Percentiles rank a stretch among this genome's conserved stretches.
Evolutionary conservation across 2,329 filamentous ascomycete species (phyloP).

Genomic region (Tolypocladium album): DNA sequence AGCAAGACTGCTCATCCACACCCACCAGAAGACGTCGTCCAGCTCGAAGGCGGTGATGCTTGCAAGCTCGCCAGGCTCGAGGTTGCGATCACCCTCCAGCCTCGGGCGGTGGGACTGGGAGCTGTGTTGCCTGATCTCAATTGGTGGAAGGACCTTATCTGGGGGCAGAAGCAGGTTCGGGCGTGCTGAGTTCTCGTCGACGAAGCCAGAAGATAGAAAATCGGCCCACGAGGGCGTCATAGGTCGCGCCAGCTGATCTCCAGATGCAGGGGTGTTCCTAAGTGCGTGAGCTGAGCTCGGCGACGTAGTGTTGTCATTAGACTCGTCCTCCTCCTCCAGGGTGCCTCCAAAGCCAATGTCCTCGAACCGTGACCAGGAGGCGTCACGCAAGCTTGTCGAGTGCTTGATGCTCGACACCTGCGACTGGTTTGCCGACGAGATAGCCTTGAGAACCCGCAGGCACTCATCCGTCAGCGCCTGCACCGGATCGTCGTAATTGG

Average conservation of each 20-base stretch:
- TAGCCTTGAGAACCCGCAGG: slow-evolving; percentile 75
- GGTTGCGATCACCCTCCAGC: slow-evolving; percentile 53
- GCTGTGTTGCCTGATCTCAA: slow-evolving; percentile 67
- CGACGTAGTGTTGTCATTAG: slow-evolving; percentile 40
- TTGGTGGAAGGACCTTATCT: slow-evolving; percentile 81
- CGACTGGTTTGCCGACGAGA: slow-evolving; percentile 82
- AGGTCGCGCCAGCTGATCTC: slow-evolving; percentile 62
- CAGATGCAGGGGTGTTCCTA: slow-evolving; percentile 55
- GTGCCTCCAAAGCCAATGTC: slow-evolving; percentile 81
- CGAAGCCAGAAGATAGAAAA: slow-evolving; percentile 88
- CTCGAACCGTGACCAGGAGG: slow-evolving; percentile 94
- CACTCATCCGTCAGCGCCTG: slow-evolving; percentile 88
- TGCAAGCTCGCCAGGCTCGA: slow-evolving; percentile 89
- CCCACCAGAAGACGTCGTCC: slow-evolving; percentile 98
- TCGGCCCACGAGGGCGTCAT: slow-evolving; percentile 98
- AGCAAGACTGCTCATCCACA: slow-evolving; percentile 95
- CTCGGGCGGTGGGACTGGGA: slow-evolving; percentile 74
- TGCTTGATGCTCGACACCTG: slow-evolving; percentile 59
- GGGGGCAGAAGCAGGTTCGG: slow-evolving; percentile 73
- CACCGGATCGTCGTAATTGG: slow-evolving; percentile 81
- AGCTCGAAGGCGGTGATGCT: slow-evolving; percentile 80
- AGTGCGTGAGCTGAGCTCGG: slow-evolving; percentile 37
- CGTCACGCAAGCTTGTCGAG: slow-evolving; percentile 66
- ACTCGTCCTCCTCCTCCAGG: slow-evolving; percentile 60
- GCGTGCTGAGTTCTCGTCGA: slow-evolving; percentile 58